These are phyloP conservation scores for Parathielavia appendiculata DNA, from an alignment of 495 filamentous ascomycete species.

Conservation along the genomic window DNA sequence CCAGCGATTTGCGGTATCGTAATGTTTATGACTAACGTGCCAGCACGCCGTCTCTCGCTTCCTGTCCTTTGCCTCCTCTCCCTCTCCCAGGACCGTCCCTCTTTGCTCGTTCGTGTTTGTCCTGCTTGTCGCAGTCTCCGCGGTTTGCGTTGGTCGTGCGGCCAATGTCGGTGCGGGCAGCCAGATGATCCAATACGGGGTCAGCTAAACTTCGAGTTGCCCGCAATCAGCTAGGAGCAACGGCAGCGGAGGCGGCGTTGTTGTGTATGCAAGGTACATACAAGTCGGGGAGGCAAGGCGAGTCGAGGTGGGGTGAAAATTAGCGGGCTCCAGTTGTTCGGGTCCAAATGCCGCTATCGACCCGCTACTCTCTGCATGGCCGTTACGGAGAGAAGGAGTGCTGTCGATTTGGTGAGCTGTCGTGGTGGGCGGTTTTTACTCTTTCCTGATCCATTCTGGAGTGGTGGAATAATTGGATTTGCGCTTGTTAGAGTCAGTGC, in stretches of 20 bases:
- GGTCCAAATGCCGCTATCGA: not conserved
- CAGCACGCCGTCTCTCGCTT: constrained; percentile 1
- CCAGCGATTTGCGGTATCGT: not conserved
- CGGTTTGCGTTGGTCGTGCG: constrained; percentile 1
- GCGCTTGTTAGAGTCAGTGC: not conserved
- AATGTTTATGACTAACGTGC: constrained; percentile 5
- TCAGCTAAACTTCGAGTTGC: not conserved
- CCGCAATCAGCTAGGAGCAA: not conserved
- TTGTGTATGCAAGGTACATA: not conserved
- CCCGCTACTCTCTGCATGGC: constrained; percentile 4
- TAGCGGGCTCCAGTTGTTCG: constrained; percentile 3
- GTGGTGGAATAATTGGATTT: not conserved
- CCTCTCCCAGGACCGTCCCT: not conserved
- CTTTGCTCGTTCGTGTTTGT: not conserved
- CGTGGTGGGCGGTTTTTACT: not conserved
- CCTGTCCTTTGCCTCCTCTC: not conserved
- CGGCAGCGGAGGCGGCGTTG: not conserved
- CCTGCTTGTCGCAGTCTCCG: constrained; percentile 13
- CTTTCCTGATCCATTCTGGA: not conserved
- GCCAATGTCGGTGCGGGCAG: not conserved
- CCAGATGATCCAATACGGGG: not conserved
- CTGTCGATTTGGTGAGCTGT: not conserved
- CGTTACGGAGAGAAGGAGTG: not conserved
- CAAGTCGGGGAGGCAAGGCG: not conserved
- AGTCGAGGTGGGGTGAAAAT: constrained; percentile 13